Base-by-base conservation (phyloP, 306 rosid species). In the Abrus precatorius region DNA sequence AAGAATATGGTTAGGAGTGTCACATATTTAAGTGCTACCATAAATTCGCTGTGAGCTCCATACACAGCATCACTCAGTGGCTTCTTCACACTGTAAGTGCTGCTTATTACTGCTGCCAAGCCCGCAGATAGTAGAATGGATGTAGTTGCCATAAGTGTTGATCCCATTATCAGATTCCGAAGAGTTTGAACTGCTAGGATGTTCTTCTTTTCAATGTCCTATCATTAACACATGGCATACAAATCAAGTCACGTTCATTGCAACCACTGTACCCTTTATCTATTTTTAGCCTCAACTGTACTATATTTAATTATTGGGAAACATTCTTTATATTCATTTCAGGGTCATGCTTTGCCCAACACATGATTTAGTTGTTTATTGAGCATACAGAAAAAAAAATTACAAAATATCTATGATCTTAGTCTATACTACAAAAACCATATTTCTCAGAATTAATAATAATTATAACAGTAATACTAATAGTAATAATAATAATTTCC, bases 201-300 rank as follows among this genome's bases (percentile, higher is more conserved):
- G 83, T 94, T 94, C 81, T 92, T 94, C 96, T 94, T 94, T 45
- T 94, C 98, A 78, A 90, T 94, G 59, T 94, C 98, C 98, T 94
- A 83, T 12, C 65, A 78, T 28, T 0, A 59, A 55, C 41, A 57
- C 49, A 44, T 6, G 20, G 20, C 20, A 20, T 20, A 20, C 20
- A 20, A 20, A 20, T 40, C 2, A 28, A 29, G 27, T 47, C 27
- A 11, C 57, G 30, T 49, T 49, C 40, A 48, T 30, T 38, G 29
- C 40, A 29, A 69, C 10, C 43, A 3, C 41, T 44, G 2, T 69
- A 57, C 1, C 29, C 20, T 20, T 20, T 20, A 20, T 20, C 20
- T 20, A 20, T 20, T 20, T 20, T 20, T 20, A 20, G 20, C 20
- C 20, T 20, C 20, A 20, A 20, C 20, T 20, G 20, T 20, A 20